Conservation (phyloP, 2,329 filamentous ascomycete species). For the Arthrocladium fulminans region DNA sequence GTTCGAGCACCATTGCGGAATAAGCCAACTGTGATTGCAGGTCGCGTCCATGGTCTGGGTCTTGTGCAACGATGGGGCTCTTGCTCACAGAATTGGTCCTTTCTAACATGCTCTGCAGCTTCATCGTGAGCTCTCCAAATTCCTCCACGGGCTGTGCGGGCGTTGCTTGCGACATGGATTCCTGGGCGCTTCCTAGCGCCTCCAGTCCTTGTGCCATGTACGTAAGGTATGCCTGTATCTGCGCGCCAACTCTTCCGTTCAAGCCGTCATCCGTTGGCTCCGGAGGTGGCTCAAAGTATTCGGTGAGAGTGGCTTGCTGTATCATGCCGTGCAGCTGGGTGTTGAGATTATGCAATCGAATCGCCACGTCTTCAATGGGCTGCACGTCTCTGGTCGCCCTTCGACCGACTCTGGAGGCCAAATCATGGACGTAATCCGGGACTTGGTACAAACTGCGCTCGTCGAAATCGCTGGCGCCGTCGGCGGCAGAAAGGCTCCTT, state of each 20-base stretch:
- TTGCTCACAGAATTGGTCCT: constrained; percentile 36
- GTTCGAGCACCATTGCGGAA: constrained; percentile 71
- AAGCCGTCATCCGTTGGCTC: constrained; percentile 24
- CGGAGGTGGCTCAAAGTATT: constrained; percentile 32
- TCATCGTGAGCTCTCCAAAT: constrained; percentile 55
- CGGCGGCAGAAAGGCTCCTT: constrained; percentile 44
- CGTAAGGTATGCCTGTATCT: constrained; percentile 49
- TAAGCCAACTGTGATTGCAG: constrained; percentile 62
- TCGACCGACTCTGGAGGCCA: constrained; percentile 14
- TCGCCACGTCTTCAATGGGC: constrained; percentile 50
- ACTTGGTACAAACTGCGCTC: constrained; percentile 65
- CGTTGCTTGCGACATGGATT: constrained; percentile 30
- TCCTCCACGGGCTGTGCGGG: constrained; percentile 42
- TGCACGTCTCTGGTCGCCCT: constrained; percentile 27
- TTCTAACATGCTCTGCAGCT: constrained; percentile 52
- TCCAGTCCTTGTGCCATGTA: constrained; percentile 61
- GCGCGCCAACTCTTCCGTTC: constrained; percentile 17
- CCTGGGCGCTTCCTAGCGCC: constrained; percentile 52
- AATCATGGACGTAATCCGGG: constrained; percentile 55
- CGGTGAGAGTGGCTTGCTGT: constrained; percentile 35
- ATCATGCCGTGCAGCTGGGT: constrained; percentile 58
- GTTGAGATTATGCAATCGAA: constrained; percentile 60
- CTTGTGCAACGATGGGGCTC: constrained; percentile 47
- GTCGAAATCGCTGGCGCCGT: constrained; percentile 60
- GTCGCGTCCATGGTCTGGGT: constrained; percentile 47